Base-by-base conservation (phyloP, 495 filamentous ascomycete genomes). In the Aspergillus conjunctus region DNA sequence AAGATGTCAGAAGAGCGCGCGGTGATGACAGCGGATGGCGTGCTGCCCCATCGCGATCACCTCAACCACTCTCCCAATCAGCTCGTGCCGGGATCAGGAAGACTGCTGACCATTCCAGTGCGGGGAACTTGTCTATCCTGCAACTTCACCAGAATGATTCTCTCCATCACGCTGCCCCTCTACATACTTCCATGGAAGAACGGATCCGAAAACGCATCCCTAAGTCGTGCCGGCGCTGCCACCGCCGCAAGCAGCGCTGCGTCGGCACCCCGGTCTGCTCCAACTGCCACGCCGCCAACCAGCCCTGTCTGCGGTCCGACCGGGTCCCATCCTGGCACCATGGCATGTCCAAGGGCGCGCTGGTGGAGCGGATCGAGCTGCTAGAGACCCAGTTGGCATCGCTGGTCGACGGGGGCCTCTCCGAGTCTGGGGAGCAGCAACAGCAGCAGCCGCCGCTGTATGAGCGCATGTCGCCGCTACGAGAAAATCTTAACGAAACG, bases 181-280 rank as follows among this genome's bases (percentile, higher is more conserved):
- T 30, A 3, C 26, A 52, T 8, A 52, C 32, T 22, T 17, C 44
- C 6, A 50, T 41, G 45, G 45, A 37, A n/a, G 45, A 49, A 30
- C 32, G 68, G 80, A 84, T 68, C 69, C 81, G 67, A 33, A 67
- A 67, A 37, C 67, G 63, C 51, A 61, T 69, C 51, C 69, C 64
- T 14, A 69, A 66, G 37, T 68, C 67, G 10, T 72, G 67, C 46
- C 37, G 52, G n/a, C 62, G 64, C 51, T 72, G 67, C 32, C 64
- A 73, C 44, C 66, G 66, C 3, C 69, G 66, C 20, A 70, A 68
- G 51, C 68, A 69, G 55, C 66, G 64, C 55, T 69, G 70, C 46
- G 66, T 68, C 10, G 66, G 66, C 4, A 61, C 56, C 43, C 66
- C 70, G 4, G 61, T 60, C 15, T 72, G 66, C 52, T 48, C 64